Evolutionary conservation across 768 basidiomycete species (phyloP).

Genomic region (Mycena floridula): DNA sequence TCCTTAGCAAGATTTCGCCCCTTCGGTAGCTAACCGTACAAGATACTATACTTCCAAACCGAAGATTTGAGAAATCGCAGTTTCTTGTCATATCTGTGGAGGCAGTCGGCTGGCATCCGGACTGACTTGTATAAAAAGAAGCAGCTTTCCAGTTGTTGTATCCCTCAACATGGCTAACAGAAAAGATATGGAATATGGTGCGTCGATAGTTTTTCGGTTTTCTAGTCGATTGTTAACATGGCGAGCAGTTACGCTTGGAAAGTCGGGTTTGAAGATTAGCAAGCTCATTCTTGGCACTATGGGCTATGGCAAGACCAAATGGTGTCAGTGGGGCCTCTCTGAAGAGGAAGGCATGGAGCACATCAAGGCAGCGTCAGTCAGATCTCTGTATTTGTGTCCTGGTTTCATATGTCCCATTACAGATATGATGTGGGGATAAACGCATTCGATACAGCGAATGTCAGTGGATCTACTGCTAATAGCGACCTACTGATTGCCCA

Average conservation of each 20-base stretch:
- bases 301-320: constrained; percentile 18
- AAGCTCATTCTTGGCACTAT: constrained; percentile 24
- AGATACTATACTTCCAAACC: no score
- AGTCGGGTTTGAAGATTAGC: constrained; percentile 45
- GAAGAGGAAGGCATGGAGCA: constrained; percentile 30
- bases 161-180: background rate
- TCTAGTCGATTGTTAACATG: no score
- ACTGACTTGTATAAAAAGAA: no score
- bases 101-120: no score
- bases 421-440: constrained; percentile 23
- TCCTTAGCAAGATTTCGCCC: no score
- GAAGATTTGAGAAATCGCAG: no score
- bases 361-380: constrained; percentile 20
- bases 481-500: background rate
- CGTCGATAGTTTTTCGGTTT: background rate
- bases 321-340: constrained; percentile 32
- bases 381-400: background rate
- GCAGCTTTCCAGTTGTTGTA: no score
- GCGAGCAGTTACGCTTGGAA: constrained; percentile 32
- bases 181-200: background rate
- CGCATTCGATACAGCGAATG: constrained; percentile 22
- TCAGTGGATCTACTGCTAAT: background rate
- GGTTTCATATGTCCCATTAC: background rate
- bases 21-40: no score
- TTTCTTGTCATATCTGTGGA: no score